Conservation (phyloP, 768 basidiomycete species). For the Calocybe cyanea region DNA sequence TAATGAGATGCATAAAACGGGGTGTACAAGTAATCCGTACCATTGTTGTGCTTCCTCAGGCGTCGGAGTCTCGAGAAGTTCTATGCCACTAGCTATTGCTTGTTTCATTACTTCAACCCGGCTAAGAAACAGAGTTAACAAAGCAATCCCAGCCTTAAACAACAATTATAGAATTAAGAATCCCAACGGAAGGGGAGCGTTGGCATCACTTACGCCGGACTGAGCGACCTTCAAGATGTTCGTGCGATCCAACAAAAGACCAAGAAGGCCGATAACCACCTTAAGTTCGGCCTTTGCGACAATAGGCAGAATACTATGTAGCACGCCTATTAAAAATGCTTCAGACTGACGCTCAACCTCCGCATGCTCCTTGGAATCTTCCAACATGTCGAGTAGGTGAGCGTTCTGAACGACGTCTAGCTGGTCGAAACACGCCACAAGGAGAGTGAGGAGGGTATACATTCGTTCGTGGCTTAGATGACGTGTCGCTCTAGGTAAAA, state of each 20-base stretch:
- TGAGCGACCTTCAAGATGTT: conserved; percentile 69
- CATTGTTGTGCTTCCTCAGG: conserved; percentile 79
- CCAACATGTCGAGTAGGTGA: conserved; percentile 60
- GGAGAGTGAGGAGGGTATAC: conserved; percentile 83
- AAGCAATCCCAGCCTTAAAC: conserved; percentile 80
- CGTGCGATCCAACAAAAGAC: conserved; percentile 75
- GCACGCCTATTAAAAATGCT: conserved; percentile 77
- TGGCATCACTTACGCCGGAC: conserved; percentile 61
- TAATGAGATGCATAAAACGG: background rate
- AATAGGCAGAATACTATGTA: conserved; percentile 83
- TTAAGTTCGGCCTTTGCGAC: conserved; percentile 77
- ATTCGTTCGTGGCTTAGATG: conserved; percentile 76
- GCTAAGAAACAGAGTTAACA: conserved; percentile 87
- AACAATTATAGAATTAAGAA: conserved; percentile 7
- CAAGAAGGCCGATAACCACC: conserved; percentile 82
- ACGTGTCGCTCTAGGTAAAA: conserved; percentile 85
- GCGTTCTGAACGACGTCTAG: conserved; percentile 87
- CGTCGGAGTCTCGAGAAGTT: conserved; percentile 53
- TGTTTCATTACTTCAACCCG: conserved; percentile 93
- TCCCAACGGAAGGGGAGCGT: background rate
- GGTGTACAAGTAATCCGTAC: conserved; percentile 30
- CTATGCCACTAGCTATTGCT: conserved; percentile 46
- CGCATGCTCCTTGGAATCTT: conserved; percentile 56
- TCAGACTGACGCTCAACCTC: conserved; percentile 90
- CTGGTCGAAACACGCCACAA: conserved; percentile 92